These are phyloP conservation scores for Apiospora sp. DNA, from an alignment of 2,329 filamentous ascomycete species.

Conservation along the genomic window DNA sequence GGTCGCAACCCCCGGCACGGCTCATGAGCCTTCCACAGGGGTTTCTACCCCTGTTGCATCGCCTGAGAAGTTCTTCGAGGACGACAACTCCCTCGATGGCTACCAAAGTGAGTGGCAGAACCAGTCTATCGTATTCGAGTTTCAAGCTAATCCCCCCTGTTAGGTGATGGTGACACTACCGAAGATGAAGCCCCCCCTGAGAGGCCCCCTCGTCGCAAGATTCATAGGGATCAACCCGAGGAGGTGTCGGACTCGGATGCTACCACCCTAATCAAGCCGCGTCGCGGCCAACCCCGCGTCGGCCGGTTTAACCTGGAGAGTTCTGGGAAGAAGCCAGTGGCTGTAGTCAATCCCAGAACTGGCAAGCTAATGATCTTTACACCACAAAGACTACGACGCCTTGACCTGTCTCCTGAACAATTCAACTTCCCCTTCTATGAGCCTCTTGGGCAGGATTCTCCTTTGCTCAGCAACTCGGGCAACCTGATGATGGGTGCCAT, in stretches of 20 bases:
- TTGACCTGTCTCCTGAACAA: slow-evolving; percentile 63
- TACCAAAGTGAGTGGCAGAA: slow-evolving; percentile 64
- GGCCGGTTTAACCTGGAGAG: slow-evolving; percentile 63
- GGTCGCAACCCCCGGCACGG: slow-evolving; percentile 50
- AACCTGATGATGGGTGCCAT: slow-evolving; percentile 84
- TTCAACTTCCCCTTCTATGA: slow-evolving; percentile 58
- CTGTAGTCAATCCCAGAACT: slow-evolving; percentile 63
- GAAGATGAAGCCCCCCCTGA: slow-evolving; percentile 64
- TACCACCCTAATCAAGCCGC: slow-evolving; percentile 54
- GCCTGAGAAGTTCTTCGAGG: slow-evolving; percentile 41
- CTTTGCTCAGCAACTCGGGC: slow-evolving; percentile 71
- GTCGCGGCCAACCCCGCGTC: slow-evolving; percentile 61
- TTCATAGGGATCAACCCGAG: slow-evolving; percentile 48
- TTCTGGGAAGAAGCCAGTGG: slow-evolving; percentile 64
- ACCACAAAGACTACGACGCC: slow-evolving; percentile 54
- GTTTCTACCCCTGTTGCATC: slow-evolving; percentile 43
- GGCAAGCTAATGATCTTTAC: slow-evolving; percentile 72
- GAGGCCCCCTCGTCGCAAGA: slow-evolving; percentile 57
- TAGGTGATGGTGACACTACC: slow-evolving; percentile 66
- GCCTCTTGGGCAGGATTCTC: slow-evolving; percentile 51
- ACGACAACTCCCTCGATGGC: slow-evolving; percentile 58
- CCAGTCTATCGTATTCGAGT: slow-evolving; percentile 8
- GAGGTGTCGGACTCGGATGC: slow-evolving; percentile 58
- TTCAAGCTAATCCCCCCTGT: slow-evolving; percentile 42
- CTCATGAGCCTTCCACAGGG: slow-evolving; percentile 43